phyloP scores from a whole-genome alignment of 306 rosid genomes.

The Urtica urens region DNA sequence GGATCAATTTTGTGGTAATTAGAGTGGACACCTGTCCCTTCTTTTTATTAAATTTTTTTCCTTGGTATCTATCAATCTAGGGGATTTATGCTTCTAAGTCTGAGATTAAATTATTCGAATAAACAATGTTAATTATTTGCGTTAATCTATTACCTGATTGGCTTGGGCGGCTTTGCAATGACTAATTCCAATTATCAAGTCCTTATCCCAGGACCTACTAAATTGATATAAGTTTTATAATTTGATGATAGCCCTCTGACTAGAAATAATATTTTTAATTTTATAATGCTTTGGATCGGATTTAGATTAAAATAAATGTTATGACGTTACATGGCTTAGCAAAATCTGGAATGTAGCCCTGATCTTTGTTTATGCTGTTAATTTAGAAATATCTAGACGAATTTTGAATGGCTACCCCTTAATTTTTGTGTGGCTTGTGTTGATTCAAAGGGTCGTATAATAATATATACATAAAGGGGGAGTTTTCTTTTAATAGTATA shows the following conservation, averaged over 20 bases:
- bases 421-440: background rate
- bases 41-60: background rate
- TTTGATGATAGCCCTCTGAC: background rate
- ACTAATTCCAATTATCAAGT: background rate
- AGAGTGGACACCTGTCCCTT: conserved; percentile 8
- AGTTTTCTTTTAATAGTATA: background rate
- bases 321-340: background rate
- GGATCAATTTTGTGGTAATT: conserved; percentile 30
- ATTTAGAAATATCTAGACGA: background rate
- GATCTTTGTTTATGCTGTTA: background rate
- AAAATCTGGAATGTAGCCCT: background rate
- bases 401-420: background rate
- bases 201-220: conserved; percentile 1
- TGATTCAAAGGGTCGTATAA: background rate
- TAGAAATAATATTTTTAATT: background rate
- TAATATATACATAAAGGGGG: background rate
- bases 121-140: background rate
- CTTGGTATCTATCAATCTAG: background rate
- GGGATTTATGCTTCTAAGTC: background rate
- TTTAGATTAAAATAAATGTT: background rate
- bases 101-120: no score
- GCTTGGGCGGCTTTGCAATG: conserved; percentile 18
- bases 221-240: background rate
- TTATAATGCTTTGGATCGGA: background rate
- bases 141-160: conserved; percentile 6